Percentiles rank a stretch among this genome's conserved stretches.
Conservation (phyloP, 1,284 basidiomycete genomes). For the Sporisorium exsertum region DNA sequence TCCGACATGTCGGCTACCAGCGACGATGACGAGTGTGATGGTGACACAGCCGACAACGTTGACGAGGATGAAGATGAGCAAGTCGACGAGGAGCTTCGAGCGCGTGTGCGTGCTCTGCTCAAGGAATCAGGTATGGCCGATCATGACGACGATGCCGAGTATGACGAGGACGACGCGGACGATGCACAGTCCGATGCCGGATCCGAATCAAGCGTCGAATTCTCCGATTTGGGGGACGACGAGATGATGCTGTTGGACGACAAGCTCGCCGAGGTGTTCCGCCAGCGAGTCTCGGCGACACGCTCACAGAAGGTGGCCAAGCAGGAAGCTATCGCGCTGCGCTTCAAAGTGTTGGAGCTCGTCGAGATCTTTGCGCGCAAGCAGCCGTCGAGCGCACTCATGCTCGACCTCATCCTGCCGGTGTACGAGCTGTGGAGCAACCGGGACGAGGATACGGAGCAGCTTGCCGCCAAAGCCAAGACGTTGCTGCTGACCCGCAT, state of each 20-base stretch:
- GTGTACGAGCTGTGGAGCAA: constrained; percentile 77
- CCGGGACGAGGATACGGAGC: constrained; percentile 70
- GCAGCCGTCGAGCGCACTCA: constrained; percentile 76
- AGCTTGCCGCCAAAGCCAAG: constrained; percentile 85
- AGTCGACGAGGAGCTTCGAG: constrained; percentile 76
- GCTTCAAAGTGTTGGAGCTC: constrained; percentile 91
- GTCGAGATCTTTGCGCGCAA: constrained; percentile 84
- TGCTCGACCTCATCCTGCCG: constrained; percentile 79
- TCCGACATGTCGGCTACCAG: constrained; percentile 54
- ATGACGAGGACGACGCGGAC: constrained; percentile 64
- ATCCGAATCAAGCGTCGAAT: constrained; percentile 44
- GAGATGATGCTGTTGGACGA: constrained; percentile 97
- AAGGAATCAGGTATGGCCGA: constrained; percentile 79
- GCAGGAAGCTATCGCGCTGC: constrained; percentile 78
- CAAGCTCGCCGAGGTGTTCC: constrained; percentile 90
- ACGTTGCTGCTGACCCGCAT: constrained; percentile 82
- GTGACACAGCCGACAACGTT: constrained; percentile 71
- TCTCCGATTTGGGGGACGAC: constrained; percentile 75
- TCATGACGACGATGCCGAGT: constrained; percentile 68
- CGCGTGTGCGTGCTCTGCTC: constrained; percentile 82
- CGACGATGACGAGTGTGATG: constrained; percentile 72
- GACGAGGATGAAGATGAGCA: constrained; percentile 72
- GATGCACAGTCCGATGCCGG: constrained; percentile 43
- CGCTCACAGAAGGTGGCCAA: constrained; percentile 67
- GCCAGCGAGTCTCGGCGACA: constrained; percentile 74